phyloP scores from a whole-genome alignment of 1,284 basidiomycete genomes.

The Tetrapyrgos nigripes region DNA sequence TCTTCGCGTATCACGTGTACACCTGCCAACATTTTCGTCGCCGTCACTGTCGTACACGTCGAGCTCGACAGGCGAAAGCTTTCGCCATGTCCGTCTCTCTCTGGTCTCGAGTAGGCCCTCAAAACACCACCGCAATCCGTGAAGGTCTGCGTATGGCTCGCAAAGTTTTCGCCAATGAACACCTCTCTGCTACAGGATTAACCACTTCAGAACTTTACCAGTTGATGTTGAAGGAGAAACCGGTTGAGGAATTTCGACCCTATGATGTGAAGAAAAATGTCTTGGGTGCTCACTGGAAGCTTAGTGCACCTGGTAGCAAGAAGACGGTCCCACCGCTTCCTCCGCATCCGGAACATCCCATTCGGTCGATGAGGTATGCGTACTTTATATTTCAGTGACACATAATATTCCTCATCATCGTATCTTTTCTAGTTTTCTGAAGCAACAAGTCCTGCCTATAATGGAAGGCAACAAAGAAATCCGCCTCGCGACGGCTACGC shows the following conservation, averaged over 20 bases:
- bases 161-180: constrained; percentile 37
- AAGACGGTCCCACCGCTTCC: constrained; percentile 29
- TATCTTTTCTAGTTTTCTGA: constrained; percentile 57
- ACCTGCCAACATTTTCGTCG: not conserved
- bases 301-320: constrained; percentile 3
- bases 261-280: constrained; percentile 18
- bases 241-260: constrained; percentile 28
- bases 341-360: constrained; percentile 48
- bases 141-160: constrained; percentile 44
- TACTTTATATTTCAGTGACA: not conserved
- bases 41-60: not conserved
- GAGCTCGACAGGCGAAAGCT: not conserved
- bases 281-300: too few species aligned
- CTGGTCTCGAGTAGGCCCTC: constrained; percentile 19
- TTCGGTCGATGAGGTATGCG: constrained; percentile 58
- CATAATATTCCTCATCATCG: not conserved
- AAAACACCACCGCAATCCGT: constrained; percentile 32
- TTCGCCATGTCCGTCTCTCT: constrained; percentile 2
- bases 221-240: constrained; percentile 40
- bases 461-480: constrained; percentile 50
- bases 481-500: constrained; percentile 47
- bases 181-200: constrained; percentile 35
- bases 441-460: constrained; percentile 55
- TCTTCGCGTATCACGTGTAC: too few species aligned
- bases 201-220: constrained; percentile 52